These are phyloP conservation scores for Solanum etuberosum DNA, from an alignment of 257 asterid genomes.

Conservation along the genomic window DNA sequence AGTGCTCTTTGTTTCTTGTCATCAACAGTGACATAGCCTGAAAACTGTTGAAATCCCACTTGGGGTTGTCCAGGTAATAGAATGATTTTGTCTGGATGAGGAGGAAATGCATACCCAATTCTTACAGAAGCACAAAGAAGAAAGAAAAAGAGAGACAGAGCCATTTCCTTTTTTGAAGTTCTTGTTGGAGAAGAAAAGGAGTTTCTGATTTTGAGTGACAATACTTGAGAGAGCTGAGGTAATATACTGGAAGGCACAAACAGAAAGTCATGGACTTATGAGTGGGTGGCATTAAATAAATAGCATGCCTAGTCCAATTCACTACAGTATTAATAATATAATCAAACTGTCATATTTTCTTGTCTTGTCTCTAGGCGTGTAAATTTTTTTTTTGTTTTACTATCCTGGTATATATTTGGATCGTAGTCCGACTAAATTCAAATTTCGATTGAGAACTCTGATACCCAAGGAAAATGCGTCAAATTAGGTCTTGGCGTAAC, in stretches of 20 bases:
- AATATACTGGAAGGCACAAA: constrained; percentile 18
- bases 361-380: constrained; percentile 12
- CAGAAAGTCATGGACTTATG: constrained; percentile 30
- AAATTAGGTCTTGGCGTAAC: neutral
- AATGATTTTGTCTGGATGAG: constrained; percentile 39
- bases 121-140: constrained; percentile 13
- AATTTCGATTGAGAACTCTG: accelerated
- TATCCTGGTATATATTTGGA: accelerated
- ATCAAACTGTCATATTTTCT: constrained; percentile 1
- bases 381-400: neutral
- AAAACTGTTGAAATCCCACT: constrained; percentile 46
- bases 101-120: constrained; percentile 17
- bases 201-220: neutral
- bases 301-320: constrained; percentile 19
- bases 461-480: accelerated
- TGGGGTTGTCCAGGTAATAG: constrained; percentile 57
- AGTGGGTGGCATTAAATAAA: constrained; percentile 28
- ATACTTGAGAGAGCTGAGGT: neutral
- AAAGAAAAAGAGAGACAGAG: constrained; percentile 22
- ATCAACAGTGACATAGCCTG: constrained; percentile 56
- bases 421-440: accelerated
- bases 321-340: neutral
- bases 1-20: constrained; percentile 28
- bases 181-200: neutral
- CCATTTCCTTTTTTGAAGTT: constrained; percentile 1